A percentile compares a stretch with the other conserved stretches of the same genome.
Evolutionary conservation across 208 protist species (phyloP).

Genomic region (Novymonas esmeraldas): DNA sequence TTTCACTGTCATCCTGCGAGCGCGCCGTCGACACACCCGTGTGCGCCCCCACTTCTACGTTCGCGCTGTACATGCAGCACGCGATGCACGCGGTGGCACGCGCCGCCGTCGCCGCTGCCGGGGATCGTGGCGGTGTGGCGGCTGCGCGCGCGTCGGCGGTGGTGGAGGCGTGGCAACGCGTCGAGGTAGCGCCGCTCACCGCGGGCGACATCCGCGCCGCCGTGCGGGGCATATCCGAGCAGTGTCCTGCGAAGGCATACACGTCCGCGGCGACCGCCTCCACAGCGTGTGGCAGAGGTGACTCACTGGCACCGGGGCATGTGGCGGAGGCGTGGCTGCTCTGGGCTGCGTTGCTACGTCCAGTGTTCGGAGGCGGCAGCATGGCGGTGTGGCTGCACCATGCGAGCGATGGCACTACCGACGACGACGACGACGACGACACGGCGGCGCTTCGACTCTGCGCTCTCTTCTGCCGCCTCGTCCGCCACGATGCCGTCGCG

Average conservation of each 20-base stretch:
- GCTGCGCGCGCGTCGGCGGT: neutral
- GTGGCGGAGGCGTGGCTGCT: slow-evolving; percentile 22
- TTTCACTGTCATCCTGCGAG: neutral
- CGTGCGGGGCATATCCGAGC: neutral
- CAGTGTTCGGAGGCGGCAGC: slow-evolving; percentile 70
- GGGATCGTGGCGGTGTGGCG: neutral
- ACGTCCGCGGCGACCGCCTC: neutral
- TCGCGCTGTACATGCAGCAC: slow-evolving; percentile 8
- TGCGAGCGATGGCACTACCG: neutral
- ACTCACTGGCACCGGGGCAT: no score
- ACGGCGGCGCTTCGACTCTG: slow-evolving; percentile 37
- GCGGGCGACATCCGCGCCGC: neutral
- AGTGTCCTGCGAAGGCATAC: neutral
- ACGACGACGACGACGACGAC: neutral
- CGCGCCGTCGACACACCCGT: neutral
- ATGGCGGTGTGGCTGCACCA: slow-evolving; percentile 42
- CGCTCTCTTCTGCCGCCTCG: slow-evolving; percentile 47
- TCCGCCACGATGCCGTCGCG: slow-evolving; percentile 42
- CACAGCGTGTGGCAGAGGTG: no score
- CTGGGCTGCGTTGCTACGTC: slow-evolving; percentile 40
- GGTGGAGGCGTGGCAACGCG: neutral
- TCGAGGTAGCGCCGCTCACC: slow-evolving; percentile 2
- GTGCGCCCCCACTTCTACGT: slow-evolving; percentile 2
- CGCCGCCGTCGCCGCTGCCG: neutral
- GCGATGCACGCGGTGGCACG: neutral